Conservation (phyloP, 2,329 filamentous ascomycete genomes). For the Lithohypha guttulata region DNA sequence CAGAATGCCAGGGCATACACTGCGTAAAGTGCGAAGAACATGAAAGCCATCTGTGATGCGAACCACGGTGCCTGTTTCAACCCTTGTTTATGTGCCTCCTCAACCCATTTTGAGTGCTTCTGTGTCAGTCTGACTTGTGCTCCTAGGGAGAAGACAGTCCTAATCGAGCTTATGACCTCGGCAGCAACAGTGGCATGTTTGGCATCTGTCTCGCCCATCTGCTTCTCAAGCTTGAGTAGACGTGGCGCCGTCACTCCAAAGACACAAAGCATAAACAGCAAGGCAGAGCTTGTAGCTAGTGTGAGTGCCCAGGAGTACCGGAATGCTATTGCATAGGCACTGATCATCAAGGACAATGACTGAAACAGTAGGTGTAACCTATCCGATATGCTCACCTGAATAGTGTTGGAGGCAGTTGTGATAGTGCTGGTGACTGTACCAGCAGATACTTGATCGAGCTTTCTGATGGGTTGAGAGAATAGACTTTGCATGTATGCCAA, state of each 20-base stretch:
- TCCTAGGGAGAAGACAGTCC: constrained; percentile 36
- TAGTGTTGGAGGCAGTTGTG: constrained; percentile 41
- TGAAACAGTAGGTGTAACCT: constrained; percentile 37
- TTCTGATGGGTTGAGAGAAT: constrained; percentile 40
- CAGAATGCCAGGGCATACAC: constrained; percentile 30
- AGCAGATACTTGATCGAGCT: constrained; percentile 40
- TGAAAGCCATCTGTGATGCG: constrained; percentile 26
- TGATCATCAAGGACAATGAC: constrained; percentile 31
- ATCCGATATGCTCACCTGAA: constrained; percentile 46
- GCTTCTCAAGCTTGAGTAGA: constrained; percentile 23
- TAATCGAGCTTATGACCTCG: constrained; percentile 33
- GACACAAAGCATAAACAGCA: constrained; percentile 33
- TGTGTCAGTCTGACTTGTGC: constrained; percentile 29
- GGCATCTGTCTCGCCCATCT: constrained; percentile 23
- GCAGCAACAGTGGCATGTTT: constrained; percentile 37
- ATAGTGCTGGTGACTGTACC: constrained; percentile 43
- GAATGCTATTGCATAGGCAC: constrained; percentile 43
- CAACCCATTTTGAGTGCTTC: constrained; percentile 30
- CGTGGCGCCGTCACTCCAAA: constrained; percentile 25
- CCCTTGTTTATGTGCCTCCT: constrained; percentile 28
- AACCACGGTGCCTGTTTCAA: constrained; percentile 23
- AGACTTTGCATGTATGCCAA: constrained; percentile 40
- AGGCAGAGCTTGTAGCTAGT: constrained; percentile 37
- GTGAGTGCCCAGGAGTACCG: constrained; percentile 43
- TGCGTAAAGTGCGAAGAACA: constrained; percentile 30